phyloP scores from a whole-genome alignment of 768 basidiomycete species.

The Rossbeevera mucosa region DNA sequence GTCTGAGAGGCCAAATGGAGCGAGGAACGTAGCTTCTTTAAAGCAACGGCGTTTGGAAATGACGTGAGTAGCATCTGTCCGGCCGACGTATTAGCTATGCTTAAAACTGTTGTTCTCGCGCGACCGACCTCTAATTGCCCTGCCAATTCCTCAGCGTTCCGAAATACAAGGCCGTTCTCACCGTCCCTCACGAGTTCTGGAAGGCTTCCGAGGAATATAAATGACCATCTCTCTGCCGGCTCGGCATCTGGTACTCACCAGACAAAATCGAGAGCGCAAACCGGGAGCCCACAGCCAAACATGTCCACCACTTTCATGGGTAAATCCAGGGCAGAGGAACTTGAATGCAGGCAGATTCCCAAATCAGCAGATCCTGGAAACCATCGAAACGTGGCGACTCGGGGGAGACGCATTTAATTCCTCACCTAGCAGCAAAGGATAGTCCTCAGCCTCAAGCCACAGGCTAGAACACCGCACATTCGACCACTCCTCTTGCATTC shows the following conservation, averaged over 20 bases:
- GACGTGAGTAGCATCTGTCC: conserved; percentile 50
- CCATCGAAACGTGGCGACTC: neutral
- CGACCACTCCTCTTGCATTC: conserved; percentile 60
- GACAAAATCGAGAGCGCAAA: conserved; percentile 81
- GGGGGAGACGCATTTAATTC: neutral
- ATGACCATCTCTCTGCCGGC: neutral
- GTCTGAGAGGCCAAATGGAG: conserved; percentile 35
- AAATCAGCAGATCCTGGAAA: conserved; percentile 79
- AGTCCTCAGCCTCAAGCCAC: conserved; percentile 89
- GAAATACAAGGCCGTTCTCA: conserved; percentile 80
- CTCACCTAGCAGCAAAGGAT: conserved; percentile 79
- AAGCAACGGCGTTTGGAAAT: conserved; percentile 54
- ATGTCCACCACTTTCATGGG: conserved; percentile 99
- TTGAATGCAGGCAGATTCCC: conserved; percentile 86
- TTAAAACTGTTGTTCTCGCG: neutral
- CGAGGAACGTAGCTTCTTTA: conserved; percentile 49
- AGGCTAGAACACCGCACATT: conserved; percentile 75
- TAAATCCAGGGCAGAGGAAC: conserved; percentile 85
- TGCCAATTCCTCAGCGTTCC: conserved; percentile 61
- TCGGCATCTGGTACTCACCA: conserved; percentile 52
- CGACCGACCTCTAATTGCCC: conserved; percentile 53
- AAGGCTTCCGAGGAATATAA: conserved; percentile 45
- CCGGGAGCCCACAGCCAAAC: conserved; percentile 96
- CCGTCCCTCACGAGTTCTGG: conserved; percentile 82
- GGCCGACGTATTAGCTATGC: neutral